Percentiles rank a stretch among this genome's conserved stretches.
Conservation (phyloP, 441 rosid genomes). For the Gossypium trilobum region DNA sequence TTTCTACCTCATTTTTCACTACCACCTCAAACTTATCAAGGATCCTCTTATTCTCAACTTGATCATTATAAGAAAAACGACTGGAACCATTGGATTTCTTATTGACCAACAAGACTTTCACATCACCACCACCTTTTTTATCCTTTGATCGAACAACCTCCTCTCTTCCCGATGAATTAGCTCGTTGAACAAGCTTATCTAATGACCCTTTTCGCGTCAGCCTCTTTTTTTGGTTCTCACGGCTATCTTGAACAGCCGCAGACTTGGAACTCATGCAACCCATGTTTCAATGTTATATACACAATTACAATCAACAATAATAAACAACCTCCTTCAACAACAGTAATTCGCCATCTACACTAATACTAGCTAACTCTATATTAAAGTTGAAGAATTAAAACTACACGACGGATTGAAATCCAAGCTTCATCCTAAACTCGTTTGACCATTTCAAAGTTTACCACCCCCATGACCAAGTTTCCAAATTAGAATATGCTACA, state of each 20-base stretch:
- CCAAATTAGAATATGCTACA: conserved; percentile 3
- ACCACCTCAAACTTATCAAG: conserved; percentile 27
- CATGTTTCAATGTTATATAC: conserved; percentile 27
- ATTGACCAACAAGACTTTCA: conserved; percentile 42
- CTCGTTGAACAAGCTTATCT: conserved; percentile 38
- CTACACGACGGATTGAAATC: neutral
- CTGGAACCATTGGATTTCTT: conserved; percentile 40
- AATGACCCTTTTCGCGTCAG: conserved; percentile 39
- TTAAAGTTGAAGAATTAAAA: conserved; percentile 3
- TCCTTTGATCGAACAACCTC: conserved; percentile 36
- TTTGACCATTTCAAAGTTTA: conserved; percentile 20
- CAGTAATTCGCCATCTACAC: conserved; percentile 10
- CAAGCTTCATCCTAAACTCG: neutral
- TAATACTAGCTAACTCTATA: neutral
- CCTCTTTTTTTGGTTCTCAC: conserved; percentile 38
- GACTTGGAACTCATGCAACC: conserved; percentile 70
- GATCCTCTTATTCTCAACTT: conserved; percentile 26
- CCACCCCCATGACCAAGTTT: conserved; percentile 9
- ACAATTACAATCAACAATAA: neutral
- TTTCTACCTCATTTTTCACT: conserved; percentile 30
- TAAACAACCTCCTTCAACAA: neutral
- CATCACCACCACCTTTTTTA: conserved; percentile 34
- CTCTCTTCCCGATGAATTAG: conserved; percentile 45
- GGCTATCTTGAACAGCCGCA: conserved; percentile 25
- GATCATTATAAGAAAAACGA: conserved; percentile 37